Conservation (phyloP, 805 yeast genomes). For the Nematodospora valgi region DNA sequence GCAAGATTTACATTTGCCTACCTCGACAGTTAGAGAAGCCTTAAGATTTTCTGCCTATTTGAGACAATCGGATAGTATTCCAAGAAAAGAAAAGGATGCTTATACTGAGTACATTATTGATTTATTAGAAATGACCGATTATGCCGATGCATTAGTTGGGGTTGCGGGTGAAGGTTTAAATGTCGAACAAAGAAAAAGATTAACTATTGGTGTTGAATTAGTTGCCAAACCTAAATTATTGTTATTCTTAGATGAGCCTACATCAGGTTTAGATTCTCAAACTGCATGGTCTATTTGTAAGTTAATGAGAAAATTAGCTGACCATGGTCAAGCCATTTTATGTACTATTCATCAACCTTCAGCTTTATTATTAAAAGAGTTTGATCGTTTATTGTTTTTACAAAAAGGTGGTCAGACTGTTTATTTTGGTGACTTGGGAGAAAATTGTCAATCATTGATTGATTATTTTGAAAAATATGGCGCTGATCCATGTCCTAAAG, state of each 20-base stretch:
- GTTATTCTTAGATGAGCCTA: conserved; percentile 38
- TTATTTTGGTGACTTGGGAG: conserved; percentile 72
- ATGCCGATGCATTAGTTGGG: conserved; percentile 32
- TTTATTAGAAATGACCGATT: conserved; percentile 49
- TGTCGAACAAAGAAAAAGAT: conserved; percentile 33
- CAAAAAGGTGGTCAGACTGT: conserved; percentile 71
- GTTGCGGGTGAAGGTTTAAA: conserved; percentile 34
- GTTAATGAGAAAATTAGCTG: conserved; percentile 30
- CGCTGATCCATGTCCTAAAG: conserved; percentile 61
- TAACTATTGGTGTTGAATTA: conserved; percentile 37
- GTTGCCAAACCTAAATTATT: conserved; percentile 38
- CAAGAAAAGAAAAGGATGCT: conserved; percentile 51
- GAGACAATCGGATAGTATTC: conserved; percentile 54
- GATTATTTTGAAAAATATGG: conserved; percentile 66
- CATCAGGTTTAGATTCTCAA: conserved; percentile 37
- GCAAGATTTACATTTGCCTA: conserved; percentile 31
- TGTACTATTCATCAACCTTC: conserved; percentile 80
- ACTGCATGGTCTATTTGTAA: conserved; percentile 36
- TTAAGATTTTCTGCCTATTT: conserved; percentile 66
- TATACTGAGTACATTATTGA: conserved; percentile 69
- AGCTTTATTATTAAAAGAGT: conserved; percentile 66
- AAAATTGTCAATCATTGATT: conserved; percentile 53
- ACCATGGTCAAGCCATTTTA: conserved; percentile 32
- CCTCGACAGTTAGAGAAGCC: conserved; percentile 49
- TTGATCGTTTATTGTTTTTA: conserved; percentile 68